Base-by-base conservation (phyloP, 495 filamentous ascomycete species). In the Mytilinidion resinicola region DNA sequence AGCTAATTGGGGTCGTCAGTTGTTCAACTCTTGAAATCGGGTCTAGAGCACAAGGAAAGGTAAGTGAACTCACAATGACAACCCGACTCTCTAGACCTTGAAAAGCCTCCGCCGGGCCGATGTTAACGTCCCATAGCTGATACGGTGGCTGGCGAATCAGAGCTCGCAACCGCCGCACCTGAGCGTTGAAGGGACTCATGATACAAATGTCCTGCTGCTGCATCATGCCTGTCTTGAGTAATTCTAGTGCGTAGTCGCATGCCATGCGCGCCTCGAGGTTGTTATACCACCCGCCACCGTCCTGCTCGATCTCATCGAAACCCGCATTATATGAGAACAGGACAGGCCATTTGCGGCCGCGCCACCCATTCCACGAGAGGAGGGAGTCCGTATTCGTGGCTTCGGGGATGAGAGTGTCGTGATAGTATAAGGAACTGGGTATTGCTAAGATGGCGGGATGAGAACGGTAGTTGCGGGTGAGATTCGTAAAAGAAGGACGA, bases 391-490 rank as follows among this genome's bases (percentile, higher is more conserved):
- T 71, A 17, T 72, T 56, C 11, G 56, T 41, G 17, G 78, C 77
- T 59, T 78, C 74, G 0, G 79, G 72, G 9, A 78, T 70, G 2
- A 83, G 70, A 0, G 79, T 82, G 58, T 82, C 75, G 59, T 71
- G 46, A 62, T 83, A 83, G 64, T 81, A 82, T 12, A 82, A 70
- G 0, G 69, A 57, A 8, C 75, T 79, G 6, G 80, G 79, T 14
- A 80, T 69, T 1, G 79, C 76, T 19, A 83, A 65, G 59, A 83
- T 82, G 44, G 80, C 73, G 3, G 78, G 76, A 59, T 83, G 80
- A 17, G 79, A 81, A 47, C 80, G 76, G 63, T 82, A 82, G 62
- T 83, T 83, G n/a, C 76, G 70, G n/a, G 77, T 74, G 0, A 83
- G 70, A 49, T 81, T 81, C 36, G 75, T 68, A 57, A 83, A 83